phyloP scores from a whole-genome alignment of 257 asterid genomes.

The Lycium barbarum region DNA sequence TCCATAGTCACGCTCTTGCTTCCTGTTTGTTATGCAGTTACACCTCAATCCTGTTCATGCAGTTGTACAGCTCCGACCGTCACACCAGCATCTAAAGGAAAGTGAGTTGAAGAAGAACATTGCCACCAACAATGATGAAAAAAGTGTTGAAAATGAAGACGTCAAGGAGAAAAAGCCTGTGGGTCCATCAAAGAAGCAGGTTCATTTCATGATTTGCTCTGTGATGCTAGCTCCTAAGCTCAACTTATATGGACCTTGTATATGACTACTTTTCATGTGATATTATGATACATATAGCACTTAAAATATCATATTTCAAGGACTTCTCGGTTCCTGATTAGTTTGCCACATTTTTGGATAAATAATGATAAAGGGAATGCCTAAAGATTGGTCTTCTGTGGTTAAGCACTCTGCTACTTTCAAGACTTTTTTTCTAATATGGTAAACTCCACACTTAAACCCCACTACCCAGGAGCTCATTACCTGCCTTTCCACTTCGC shows the following conservation, averaged over 20 bases:
- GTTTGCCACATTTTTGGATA: neutral
- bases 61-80: constrained; percentile 87
- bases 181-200: constrained; percentile 64
- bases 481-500: constrained; percentile 4
- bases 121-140: constrained; percentile 43
- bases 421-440: neutral
- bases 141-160: constrained; percentile 49
- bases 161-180: constrained; percentile 49
- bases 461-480: neutral
- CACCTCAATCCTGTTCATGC: constrained; percentile 84
- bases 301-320: neutral
- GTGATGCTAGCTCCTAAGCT: constrained; percentile 18
- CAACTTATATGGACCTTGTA: constrained; percentile 12
- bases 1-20: constrained; percentile 10
- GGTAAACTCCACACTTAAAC: neutral
- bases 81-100: constrained; percentile 56
- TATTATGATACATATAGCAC: constrained; percentile 12
- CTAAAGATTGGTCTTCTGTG: constrained; percentile 3
- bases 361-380: neutral
- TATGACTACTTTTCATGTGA: neutral
- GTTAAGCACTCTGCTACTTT: constrained; percentile 3
- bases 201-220: constrained; percentile 31
- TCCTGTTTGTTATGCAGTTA: constrained; percentile 65
- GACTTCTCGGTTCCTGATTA: neutral
- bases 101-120: constrained; percentile 47